Percentiles rank a stretch among this genome's conserved stretches.
phyloP scores from a whole-genome alignment of 345 rosid species.

The Syzygium jambos region DNA sequence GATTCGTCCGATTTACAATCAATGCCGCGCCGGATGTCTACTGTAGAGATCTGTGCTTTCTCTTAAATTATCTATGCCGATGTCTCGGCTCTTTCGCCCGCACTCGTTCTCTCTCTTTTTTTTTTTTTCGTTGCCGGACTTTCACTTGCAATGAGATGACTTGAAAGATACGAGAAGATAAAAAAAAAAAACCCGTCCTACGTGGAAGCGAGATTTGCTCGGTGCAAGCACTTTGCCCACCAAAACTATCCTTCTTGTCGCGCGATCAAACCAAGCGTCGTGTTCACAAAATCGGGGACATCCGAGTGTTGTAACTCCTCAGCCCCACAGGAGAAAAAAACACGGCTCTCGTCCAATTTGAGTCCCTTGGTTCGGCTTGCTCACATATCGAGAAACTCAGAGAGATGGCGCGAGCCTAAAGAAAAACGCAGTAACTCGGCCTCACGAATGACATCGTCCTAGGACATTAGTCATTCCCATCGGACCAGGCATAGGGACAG shows the following conservation, averaged over 20 bases:
- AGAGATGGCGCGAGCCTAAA: neutral
- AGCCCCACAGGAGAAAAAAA: neutral
- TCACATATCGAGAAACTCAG: neutral
- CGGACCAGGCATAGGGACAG: neutral
- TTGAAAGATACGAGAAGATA: neutral
- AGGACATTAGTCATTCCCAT: neutral
- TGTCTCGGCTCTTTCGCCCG: too few relatives aligned
- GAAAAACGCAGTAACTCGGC: neutral
- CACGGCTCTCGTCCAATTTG: neutral
- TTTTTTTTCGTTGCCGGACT: neutral
- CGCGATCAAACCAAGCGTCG: rapidly evolving
- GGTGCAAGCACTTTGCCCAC: neutral
- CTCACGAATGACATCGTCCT: neutral
- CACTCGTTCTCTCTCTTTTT: too few relatives aligned
- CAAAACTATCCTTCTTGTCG: neutral
- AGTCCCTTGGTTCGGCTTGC: neutral
- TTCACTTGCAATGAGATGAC: neutral
- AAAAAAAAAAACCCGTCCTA: too few relatives aligned
- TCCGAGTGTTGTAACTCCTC: neutral
- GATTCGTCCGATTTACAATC: too few relatives aligned
- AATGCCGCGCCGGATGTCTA: too few relatives aligned
- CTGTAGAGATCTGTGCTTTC: too few relatives aligned
- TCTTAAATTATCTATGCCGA: too few relatives aligned
- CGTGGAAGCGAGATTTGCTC: rapidly evolving
- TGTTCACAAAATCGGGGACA: neutral